phyloP scores from a whole-genome alignment of 2,329 filamentous ascomycete genomes.

The Drechslerella coelobrocha region DNA sequence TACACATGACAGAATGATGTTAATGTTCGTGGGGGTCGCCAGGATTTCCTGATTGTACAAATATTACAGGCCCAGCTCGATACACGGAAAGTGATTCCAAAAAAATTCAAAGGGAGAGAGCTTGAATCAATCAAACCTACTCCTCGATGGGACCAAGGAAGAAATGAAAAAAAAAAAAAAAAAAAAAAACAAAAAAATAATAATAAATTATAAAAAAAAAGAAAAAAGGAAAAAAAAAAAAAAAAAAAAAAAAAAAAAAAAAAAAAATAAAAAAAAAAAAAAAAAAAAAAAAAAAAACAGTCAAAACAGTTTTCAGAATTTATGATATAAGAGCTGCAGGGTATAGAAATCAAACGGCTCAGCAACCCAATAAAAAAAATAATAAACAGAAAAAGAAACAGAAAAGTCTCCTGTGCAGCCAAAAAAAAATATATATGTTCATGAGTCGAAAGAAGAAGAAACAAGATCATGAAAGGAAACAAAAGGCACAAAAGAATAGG shows the following conservation, averaged over 20 bases:
- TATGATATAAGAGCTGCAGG: conserved; percentile 48
- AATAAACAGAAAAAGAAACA: conserved; percentile 21
- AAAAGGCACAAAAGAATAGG: conserved; percentile 11
- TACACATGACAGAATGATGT: conserved; percentile 14
- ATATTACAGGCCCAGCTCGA: conserved; percentile 50
- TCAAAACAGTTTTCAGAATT: conserved; percentile 57
- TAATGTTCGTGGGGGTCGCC: conserved; percentile 29
- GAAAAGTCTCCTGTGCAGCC: conserved; percentile 21
- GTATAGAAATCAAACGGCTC: conserved; percentile 50
- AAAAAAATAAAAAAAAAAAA: conserved; percentile 21
- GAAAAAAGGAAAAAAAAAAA: conserved; percentile 53
- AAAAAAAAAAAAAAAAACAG: conserved; percentile 52
- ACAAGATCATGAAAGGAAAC: conserved; percentile 30
- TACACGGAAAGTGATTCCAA: conserved; percentile 11
- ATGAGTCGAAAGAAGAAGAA: conserved; percentile 31
- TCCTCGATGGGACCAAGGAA: conserved; percentile 7
- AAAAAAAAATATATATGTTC: conserved; percentile 40
- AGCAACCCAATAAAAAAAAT: not conserved
- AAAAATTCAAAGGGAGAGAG: conserved; percentile 46
- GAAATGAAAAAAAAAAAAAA: conserved; percentile 49
- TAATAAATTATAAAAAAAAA: conserved; percentile 50
- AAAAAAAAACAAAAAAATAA: conserved; percentile 56
- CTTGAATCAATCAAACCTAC: conserved; percentile 21
- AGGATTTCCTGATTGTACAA: conserved; percentile 50
- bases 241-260: conserved; percentile 8